Percentiles rank a stretch among this genome's conserved stretches.
Evolutionary conservation across 1,284 basidiomycete genomes (phyloP).

Genomic region (Coniferiporia sulphurascens): DNA sequence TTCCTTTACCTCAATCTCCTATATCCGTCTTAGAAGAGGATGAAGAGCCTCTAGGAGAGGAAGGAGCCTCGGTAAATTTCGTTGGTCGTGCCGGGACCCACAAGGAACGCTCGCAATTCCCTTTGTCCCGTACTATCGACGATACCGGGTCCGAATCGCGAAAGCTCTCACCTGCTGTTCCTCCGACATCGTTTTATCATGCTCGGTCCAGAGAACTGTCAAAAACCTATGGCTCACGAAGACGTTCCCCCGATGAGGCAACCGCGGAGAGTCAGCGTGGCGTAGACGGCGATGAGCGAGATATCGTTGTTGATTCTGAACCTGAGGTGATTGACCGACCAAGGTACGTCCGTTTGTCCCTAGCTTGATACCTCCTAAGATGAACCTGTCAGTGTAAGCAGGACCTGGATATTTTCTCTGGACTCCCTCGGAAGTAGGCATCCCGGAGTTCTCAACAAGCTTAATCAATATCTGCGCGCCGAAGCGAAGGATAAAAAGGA

Average conservation of each 20-base stretch:
- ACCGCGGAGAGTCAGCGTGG: constrained; percentile 10
- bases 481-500: constrained; percentile 81
- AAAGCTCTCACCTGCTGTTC: neutral
- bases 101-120: neutral
- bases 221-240: neutral
- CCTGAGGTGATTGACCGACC: neutral
- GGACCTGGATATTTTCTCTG: constrained; percentile 78
- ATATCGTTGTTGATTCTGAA: neutral
- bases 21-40: neutral
- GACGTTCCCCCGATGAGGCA: neutral
- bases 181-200: constrained; percentile 5
- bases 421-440: constrained; percentile 83
- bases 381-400: constrained; percentile 25
- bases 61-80: neutral
- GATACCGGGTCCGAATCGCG: neutral
- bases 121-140: neutral
- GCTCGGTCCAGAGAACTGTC: neutral
- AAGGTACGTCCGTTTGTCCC: neutral
- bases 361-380: neutral
- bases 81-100: neutral
- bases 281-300: constrained; percentile 22
- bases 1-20: no score
- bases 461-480: constrained; percentile 65
- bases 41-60: neutral
- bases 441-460: constrained; percentile 51